phyloP scores from a whole-genome alignment of 2,329 filamentous ascomycete genomes.

The Colletotrichum lentis region DNA sequence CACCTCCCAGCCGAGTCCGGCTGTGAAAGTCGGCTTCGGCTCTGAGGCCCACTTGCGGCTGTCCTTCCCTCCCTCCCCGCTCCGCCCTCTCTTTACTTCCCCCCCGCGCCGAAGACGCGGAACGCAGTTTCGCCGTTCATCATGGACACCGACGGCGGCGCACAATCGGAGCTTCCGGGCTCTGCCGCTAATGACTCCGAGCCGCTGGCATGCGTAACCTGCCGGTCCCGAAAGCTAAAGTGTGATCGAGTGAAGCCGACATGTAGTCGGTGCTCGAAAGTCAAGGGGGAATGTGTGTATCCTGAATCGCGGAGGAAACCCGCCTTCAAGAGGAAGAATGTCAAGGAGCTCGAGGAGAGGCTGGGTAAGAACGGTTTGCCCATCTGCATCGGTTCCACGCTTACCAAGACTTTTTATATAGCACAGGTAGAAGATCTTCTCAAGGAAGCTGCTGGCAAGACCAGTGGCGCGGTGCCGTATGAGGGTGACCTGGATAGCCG shows the following conservation, averaged over 20 bases:
- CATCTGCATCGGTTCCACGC: not conserved
- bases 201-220: slow-evolving; percentile 81
- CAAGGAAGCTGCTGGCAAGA: slow-evolving; percentile 67
- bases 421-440: slow-evolving; percentile 84
- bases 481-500: slow-evolving; percentile 26
- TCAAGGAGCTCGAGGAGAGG: slow-evolving; percentile 87
- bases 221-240: slow-evolving; percentile 83
- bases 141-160: slow-evolving; percentile 39
- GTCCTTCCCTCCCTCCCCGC: not conserved
- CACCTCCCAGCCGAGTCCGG: not conserved
- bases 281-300: slow-evolving; percentile 82
- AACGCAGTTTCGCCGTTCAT: slow-evolving; percentile 18
- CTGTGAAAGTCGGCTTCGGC: slow-evolving; percentile 12
- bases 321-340: slow-evolving; percentile 86
- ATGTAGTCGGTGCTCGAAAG: slow-evolving; percentile 80
- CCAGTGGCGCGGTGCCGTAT: not conserved
- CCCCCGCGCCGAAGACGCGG: slow-evolving; percentile 11
- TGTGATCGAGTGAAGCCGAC: slow-evolving; percentile 83
- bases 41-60: slow-evolving; percentile 27
- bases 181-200: slow-evolving; percentile 43
- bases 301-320: slow-evolving; percentile 90
- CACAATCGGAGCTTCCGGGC: slow-evolving; percentile 30
- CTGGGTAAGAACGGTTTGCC: slow-evolving; percentile 65
- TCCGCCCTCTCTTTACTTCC: not conserved
- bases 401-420: slow-evolving; percentile 48